These are phyloP conservation scores for Trapa bicornis DNA, from an alignment of 345 rosid species.

Conservation along the genomic window DNA sequence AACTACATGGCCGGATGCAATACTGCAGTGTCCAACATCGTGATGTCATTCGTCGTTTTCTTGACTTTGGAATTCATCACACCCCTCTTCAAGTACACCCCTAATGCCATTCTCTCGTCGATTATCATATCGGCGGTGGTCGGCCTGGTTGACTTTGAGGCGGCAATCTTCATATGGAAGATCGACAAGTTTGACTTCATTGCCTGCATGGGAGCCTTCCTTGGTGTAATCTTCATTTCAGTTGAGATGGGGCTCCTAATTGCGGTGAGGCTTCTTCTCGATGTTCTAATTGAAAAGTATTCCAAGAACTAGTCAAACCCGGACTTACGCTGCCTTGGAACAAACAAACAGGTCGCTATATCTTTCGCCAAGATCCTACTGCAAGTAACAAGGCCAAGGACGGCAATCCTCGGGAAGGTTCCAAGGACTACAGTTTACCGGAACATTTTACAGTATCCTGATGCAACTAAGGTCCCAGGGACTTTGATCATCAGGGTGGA, in stretches of 20 bases:
- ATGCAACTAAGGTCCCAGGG: constrained; percentile 69
- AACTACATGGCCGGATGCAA: constrained; percentile 92
- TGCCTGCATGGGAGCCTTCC: constrained; percentile 94
- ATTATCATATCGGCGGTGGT: constrained; percentile 79
- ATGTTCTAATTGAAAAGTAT: no score
- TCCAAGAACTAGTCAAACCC: no score
- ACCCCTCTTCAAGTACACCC: constrained; percentile 86
- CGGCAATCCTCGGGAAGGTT: constrained; percentile 73
- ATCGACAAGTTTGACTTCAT: constrained; percentile 76
- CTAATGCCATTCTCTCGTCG: constrained; percentile 84
- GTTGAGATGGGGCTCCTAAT: constrained; percentile 88
- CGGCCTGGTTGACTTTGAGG: constrained; percentile 56
- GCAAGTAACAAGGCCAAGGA: constrained; percentile 91
- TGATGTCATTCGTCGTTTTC: constrained; percentile 77
- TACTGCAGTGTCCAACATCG: constrained; percentile 78
- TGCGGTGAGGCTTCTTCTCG: constrained; percentile 32
- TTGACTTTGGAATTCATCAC: constrained; percentile 72
- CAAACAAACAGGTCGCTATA: constrained; percentile 43
- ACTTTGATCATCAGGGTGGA: constrained; percentile 75
- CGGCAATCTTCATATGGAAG: constrained; percentile 68
- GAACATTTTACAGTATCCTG: constrained; percentile 80
- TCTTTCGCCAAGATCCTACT: constrained; percentile 86
- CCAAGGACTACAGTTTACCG: constrained; percentile 74
- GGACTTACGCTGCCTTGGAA: not conserved
- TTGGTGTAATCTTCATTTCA: constrained; percentile 63